phyloP scores from a whole-genome alignment of 179 eudicot species.

The Silene vulgaris region DNA sequence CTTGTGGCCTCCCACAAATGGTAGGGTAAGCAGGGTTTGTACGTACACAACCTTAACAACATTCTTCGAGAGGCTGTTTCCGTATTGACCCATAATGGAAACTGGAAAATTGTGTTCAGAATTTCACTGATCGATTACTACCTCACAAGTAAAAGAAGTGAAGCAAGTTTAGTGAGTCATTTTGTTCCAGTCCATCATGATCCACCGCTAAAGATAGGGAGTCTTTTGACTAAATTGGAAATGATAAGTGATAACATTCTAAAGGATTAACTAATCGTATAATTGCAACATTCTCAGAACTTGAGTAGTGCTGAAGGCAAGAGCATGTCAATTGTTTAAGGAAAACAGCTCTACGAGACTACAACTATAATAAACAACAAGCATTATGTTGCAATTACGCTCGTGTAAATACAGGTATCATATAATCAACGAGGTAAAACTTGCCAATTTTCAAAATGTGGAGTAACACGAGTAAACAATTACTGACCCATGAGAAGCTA shows the following conservation, averaged over 20 bases:
- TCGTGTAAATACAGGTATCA: neutral
- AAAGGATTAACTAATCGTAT: neutral
- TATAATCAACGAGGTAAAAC: neutral
- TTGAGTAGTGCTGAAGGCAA: neutral
- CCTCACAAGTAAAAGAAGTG: too few relatives aligned
- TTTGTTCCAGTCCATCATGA: too few relatives aligned
- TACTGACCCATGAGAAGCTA: too few relatives aligned
- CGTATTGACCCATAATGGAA: too few relatives aligned
- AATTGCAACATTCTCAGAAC: neutral
- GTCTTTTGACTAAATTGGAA: neutral
- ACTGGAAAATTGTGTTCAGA: too few relatives aligned
- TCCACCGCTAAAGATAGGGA: neutral
- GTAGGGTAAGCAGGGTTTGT: too few relatives aligned
- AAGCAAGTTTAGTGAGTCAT: too few relatives aligned
- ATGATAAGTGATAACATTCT: neutral
- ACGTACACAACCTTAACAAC: too few relatives aligned
- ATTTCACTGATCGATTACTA: too few relatives aligned
- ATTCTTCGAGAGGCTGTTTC: too few relatives aligned
- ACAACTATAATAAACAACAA: neutral
- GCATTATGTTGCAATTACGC: neutral
- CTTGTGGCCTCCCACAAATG: too few relatives aligned
- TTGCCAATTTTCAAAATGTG: neutral
- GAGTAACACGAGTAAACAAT: neutral
- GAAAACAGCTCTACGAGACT: neutral
- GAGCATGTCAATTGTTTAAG: neutral